A percentile compares a stretch with the other conserved stretches of the same genome.
Evolutionary conservation across 441 rosid genomes (phyloP).

Genomic region (Capsella rubella): DNA sequence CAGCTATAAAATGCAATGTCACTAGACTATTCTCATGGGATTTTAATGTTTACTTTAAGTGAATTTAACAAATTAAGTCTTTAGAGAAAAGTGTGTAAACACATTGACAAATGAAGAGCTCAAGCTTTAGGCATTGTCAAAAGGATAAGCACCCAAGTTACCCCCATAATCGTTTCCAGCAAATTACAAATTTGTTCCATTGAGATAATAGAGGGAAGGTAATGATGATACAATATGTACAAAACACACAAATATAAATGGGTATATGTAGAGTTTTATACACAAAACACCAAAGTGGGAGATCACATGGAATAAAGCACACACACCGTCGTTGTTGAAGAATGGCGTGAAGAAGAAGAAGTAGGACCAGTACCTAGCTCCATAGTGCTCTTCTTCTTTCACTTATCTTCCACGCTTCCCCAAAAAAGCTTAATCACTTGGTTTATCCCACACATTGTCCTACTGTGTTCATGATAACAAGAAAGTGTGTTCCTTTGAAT

Average conservation of each 20-base stretch:
- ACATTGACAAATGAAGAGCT: constrained; percentile 40
- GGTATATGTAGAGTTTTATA: constrained; percentile 34
- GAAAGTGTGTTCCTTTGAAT: background rate
- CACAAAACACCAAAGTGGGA: constrained; percentile 33
- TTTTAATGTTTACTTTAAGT: too few relatives aligned
- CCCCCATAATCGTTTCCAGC: constrained; percentile 41
- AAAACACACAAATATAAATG: constrained; percentile 12
- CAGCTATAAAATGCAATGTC: too few relatives aligned
- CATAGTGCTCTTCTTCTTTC: constrained; percentile 44
- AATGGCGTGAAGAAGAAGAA: constrained; percentile 43
- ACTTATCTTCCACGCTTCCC: constrained; percentile 35
- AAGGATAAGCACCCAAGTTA: constrained; percentile 43
- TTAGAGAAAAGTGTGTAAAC: constrained; percentile 17
- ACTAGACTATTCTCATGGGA: too few relatives aligned
- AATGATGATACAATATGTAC: constrained; percentile 35
- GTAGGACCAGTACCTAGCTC: constrained; percentile 41
- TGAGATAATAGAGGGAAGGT: constrained; percentile 24
- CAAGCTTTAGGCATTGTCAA: constrained; percentile 25
- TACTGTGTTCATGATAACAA: constrained; percentile 6
- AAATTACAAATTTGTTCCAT: constrained; percentile 36
- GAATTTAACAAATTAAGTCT: too few relatives aligned
- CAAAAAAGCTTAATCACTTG: constrained; percentile 26
- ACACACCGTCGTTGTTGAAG: constrained; percentile 41
- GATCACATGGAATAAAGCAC: constrained; percentile 40
- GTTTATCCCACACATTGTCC: constrained; percentile 9